phyloP scores from a whole-genome alignment of 2,329 filamentous ascomycete species.

The Trichophyton mentagrophytes region DNA sequence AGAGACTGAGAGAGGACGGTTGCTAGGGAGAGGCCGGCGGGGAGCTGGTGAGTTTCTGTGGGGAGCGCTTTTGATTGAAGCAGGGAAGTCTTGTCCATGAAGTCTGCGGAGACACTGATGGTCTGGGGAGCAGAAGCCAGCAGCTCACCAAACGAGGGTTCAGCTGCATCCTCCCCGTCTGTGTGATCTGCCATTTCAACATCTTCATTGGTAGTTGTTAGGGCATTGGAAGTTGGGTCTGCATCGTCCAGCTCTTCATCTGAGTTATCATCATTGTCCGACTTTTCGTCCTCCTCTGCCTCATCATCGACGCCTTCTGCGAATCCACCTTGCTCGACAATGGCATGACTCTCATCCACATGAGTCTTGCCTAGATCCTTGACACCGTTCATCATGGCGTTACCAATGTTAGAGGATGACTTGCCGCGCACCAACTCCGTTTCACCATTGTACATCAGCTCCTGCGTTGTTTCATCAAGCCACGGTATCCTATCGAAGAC shows the following conservation, averaged over 20 bases:
- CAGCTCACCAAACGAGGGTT: conserved; percentile 77
- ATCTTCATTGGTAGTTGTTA: conserved; percentile 16
- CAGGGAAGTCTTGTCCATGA: conserved; percentile 31
- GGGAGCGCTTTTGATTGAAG: conserved; percentile 30
- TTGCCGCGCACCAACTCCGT: conserved; percentile 35
- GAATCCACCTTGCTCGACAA: conserved; percentile 39
- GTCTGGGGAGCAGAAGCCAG: conserved; percentile 56
- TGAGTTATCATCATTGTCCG: conserved; percentile 19
- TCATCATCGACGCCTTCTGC: conserved; percentile 27
- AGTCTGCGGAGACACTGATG: conserved; percentile 56
- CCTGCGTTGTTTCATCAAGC: conserved; percentile 33
- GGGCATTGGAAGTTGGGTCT: conserved; percentile 1
- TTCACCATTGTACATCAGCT: conserved; percentile 32
- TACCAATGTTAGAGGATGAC: conserved; percentile 30
- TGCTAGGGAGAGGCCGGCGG: conserved; percentile 66
- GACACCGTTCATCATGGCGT: conserved; percentile 41
- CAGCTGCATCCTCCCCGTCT: conserved; percentile 34
- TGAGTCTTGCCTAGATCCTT: conserved; percentile 39
- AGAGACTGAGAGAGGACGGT: conserved; percentile 91
- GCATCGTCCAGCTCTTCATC: conserved; percentile 10
- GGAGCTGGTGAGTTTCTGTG: conserved; percentile 42
- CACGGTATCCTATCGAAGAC: conserved; percentile 39
- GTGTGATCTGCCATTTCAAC: conserved; percentile 27
- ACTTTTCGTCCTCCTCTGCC: conserved; percentile 22
- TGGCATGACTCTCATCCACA: conserved; percentile 46